Evolutionary conservation across 208 protist species (phyloP), one percentile per base, ranked within the genome.

Genomic region (Acanthamoeba royreba): DNA sequence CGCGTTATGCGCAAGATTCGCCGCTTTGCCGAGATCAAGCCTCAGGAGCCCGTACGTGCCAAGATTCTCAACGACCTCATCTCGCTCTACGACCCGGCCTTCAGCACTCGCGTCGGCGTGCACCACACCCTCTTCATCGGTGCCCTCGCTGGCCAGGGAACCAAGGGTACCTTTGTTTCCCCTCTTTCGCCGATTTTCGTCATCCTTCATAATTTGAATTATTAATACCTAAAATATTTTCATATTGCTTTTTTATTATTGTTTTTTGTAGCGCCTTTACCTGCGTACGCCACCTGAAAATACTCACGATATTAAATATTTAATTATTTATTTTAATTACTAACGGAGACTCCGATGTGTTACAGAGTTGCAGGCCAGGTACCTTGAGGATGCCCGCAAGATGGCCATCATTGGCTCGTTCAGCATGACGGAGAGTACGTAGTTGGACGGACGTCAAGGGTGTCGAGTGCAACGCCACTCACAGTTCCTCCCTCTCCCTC

Each of bases 31-130:
- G 87, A 92, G 87, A 11, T 92, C 28, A 55, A 58, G 42, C 53
- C 38, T 7, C 25, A 92, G 19, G 87, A 92, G 42, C 87, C 61
- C 4, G 15, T 53, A 9, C 40, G 19, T 0, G 4, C 38, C 43
- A 58, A 81, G 15, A 49, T 66, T 19, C 40, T 93, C 42, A 42
- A 87, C 25, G 42, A 93, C 91, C n/a, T 72, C 28, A 58, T 93
- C 4, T 3, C 42, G 58, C 38, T 92, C 58, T 35, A 92, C 63
- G 87, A 92, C 33, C 25, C 87, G 9, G 28, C 58, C 58, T 92
- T 92, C 61, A 45, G 43, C 61, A 92, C 61, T 77, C 86, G 86
- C 58, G 7, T 92, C 17, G 86, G 53, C 55, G 86, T 92, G n/a
- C 86, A 92, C 31, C 25, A 46, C 43, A 53, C 40, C 40, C 61